Conservation (phyloP, 23 red algal genomes). For the Gracilaria domingensis region DNA sequence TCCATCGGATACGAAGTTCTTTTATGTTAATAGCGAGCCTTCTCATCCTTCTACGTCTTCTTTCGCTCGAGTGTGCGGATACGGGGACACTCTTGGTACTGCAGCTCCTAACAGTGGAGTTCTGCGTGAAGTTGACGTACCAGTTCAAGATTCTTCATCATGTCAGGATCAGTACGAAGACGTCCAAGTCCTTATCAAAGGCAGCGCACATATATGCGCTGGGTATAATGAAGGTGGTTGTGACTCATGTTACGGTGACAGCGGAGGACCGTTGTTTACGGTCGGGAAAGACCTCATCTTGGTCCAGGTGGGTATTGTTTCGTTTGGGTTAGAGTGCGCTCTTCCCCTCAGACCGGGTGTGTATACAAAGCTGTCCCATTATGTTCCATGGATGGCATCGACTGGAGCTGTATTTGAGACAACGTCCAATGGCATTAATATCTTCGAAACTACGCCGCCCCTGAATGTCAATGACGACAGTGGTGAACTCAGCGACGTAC, state of each 20-base stretch:
- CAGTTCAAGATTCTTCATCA: conserved; percentile 8
- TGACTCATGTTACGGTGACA: conserved; percentile 65
- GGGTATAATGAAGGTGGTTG: conserved; percentile 61
- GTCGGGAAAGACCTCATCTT: neutral
- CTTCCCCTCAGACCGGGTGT: conserved; percentile 44
- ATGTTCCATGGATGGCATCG: conserved; percentile 31
- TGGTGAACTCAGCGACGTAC: no score
- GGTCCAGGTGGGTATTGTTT: conserved; percentile 73
- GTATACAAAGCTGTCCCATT: conserved; percentile 29
- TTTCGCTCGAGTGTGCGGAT: conserved; percentile 50
- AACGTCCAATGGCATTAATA: neutral
- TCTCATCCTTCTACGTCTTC: conserved; percentile 24
- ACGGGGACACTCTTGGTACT: conserved; percentile 33
- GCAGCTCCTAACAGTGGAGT: neutral
- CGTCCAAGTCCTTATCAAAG: neutral
- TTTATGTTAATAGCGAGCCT: conserved; percentile 46
- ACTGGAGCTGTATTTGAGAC: conserved; percentile 28
- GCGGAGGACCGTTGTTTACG: conserved; percentile 58
- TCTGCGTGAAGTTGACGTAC: conserved; percentile 61
- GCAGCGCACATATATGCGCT: conserved; percentile 45
- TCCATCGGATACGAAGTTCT: neutral
- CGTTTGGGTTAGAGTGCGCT: conserved; percentile 69
- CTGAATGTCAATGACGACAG: neutral
- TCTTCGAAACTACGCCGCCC: neutral
- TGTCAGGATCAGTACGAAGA: conserved; percentile 13